Conservation (phyloP, 768 basidiomycete species). For the Boletus huronensis region DNA sequence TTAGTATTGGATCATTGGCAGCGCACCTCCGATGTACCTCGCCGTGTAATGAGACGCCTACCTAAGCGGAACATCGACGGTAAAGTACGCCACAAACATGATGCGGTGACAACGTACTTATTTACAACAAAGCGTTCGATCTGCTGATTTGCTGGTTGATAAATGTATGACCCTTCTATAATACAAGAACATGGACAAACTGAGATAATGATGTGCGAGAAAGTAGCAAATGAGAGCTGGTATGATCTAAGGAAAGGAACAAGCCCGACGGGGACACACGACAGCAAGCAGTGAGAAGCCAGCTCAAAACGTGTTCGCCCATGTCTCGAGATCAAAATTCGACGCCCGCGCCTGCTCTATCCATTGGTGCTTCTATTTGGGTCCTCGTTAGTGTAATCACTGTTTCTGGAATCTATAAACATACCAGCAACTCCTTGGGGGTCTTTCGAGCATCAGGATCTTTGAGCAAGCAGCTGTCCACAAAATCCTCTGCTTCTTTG, state of each 20-base stretch:
- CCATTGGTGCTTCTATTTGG: conserved; percentile 68
- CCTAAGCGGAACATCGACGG: background rate
- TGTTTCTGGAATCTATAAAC: background rate
- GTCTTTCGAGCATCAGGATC: conserved; percentile 81
- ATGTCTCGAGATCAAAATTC: conserved; percentile 70
- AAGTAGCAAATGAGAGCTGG: conserved; percentile 29
- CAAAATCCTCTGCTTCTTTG: conserved; percentile 72
- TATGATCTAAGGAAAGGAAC: conserved; percentile 20
- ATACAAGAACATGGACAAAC: conserved; percentile 30
- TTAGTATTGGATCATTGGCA: background rate
- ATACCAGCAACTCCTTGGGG: conserved; percentile 82
- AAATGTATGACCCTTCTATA: conserved; percentile 22
- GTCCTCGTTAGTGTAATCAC: conserved; percentile 8
- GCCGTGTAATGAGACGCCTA: background rate
- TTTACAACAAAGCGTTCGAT: background rate
- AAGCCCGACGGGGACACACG: conserved; percentile 5
- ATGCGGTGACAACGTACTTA: background rate
- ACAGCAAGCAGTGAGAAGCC: conserved; percentile 16
- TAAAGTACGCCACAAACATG: background rate
- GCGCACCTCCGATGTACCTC: background rate
- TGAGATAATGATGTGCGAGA: conserved; percentile 30
- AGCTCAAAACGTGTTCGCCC: conserved; percentile 70
- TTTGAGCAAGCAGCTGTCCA: conserved; percentile 88
- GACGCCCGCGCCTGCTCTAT: conserved; percentile 59
- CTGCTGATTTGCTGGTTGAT: background rate